Base-by-base conservation (phyloP, 78 protist species). In the Tieghemostelium lacteum region DNA sequence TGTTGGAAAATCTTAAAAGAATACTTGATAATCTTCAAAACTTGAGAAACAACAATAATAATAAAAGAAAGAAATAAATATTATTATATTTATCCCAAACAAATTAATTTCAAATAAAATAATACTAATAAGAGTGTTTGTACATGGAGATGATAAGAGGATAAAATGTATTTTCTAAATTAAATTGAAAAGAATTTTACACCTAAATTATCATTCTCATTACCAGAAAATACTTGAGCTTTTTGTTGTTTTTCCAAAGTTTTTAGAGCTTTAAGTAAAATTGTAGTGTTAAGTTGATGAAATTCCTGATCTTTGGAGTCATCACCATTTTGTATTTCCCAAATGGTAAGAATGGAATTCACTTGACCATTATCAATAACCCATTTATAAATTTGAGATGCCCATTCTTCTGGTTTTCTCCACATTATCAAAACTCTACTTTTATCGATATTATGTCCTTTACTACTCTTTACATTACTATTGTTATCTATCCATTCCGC, bases 371-470 rank as follows among this genome's bases (percentile, higher is more conserved):
- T 60, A 28, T 92, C 88, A 7, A 26, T 6, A 28, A 92, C 95
- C 95, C 95, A 92, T 63, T 76, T 33, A 86, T 92, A 92, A 3
- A 92, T 37, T 0, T 80, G 16, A 3, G 80, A 31, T 29, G 95
- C 88, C 95, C 95, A 92, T 37, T 92, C 89, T 3, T 92, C 95
- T 28, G 88, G 87, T 42, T 92, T 92, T 58, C 95, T 62, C 95
- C 95, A 92, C 87, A 70, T 45, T 40, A 92, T 62, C 10, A 71
- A 40, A 37, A 65, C 70, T 58, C 67, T 26, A 49, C 31, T 91
- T 70, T 87, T 87, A 2, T 87, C 93, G n/a, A n/a, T n/a, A 24
- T 75, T 64, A 26, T 1, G 22, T 14, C 20, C 20, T 60, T 61
- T 61, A 33, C 29, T 36, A 3, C 29, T 61, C 2, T 57, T 24